Evolutionary conservation across 1,139 yeast species (phyloP), one percentile per base, ranked within the genome.

Genomic region (Candida sojae): DNA sequence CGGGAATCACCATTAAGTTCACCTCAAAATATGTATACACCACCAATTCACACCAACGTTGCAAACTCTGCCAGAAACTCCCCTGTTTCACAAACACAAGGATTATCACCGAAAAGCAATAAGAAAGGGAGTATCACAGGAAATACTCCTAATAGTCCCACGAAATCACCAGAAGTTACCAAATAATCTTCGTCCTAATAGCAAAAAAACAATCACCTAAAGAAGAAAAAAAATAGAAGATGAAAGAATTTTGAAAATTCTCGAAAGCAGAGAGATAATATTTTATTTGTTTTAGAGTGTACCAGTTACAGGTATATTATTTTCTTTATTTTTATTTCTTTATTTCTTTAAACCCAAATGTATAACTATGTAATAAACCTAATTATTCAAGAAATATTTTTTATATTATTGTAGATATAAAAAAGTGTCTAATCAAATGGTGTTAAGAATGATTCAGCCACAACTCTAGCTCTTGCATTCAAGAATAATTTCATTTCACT

Each of bases 401-500:
- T 13, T 29, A 12, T 21, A 13, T 41, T 21, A 2, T 42, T 39
- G 23, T 36, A 34, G 3, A 17, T 17, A 17, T 17, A 17, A 17
- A 17, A 12, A 39, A 39, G 12, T 30, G 33, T 17, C 51, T 64
- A 84, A 66, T 84, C 90, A 59, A 85, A 85, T 29, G 86, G 86
- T 39, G 88, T 84, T 59, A 92, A 77, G 66, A 90, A 92, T 10
- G 96, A 93, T 69, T 95, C 99, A 23, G 99, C 99, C 46, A 92
- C 95, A 53, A 90, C 95, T 75, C 99, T 86, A 17, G 99, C 99
- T 63, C 99, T 82, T 28, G 99, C 97, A 65, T 93, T 93, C 67
- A 95, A 81, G 67, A 93, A 95, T 66, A 93, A 79, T 70, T 95
- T 95, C 96, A 93, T 95, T 67, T 93, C 99, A 68, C 97, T 89